Evolutionary conservation across 2,329 filamentous ascomycete species (phyloP), one percentile per base, ranked within the genome.

Genomic region (Dryadomyces quercus-mongolicae): DNA sequence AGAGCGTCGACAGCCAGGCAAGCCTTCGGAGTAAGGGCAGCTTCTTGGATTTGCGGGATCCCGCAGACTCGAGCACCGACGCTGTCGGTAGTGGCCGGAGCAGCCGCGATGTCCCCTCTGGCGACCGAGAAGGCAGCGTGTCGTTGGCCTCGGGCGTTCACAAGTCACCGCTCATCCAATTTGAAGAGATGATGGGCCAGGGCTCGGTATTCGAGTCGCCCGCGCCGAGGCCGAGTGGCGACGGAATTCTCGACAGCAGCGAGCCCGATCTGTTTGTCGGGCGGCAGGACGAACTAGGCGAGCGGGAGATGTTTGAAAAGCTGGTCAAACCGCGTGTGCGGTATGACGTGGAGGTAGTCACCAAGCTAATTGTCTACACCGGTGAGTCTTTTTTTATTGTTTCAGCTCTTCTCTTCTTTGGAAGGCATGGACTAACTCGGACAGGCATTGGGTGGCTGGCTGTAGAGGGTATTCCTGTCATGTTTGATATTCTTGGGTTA

Each of bases 291-390:
- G 76, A 79, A 61, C 62, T 79, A 25, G 82, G 82, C 49, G 85
- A 90, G 66, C 78, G 76, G 61, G 86, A 94, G 65, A 84, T 97
- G 67, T 96, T 97, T 68, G 85, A 84, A 47, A 82, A 78, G 65
- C 75, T 97, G 54, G 84, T 90, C 59, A 88, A 86, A 70, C 90
- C 93, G 50, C 82, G 93, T 60, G 91, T 96, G 56, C 78, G 91
- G 62, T 98, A 97, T 65, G 93, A 98, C 69, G 92, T 97, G n/a
- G 93, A 98, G 69, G 92, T 98, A 43, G 86, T 98, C 42, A 97
- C 93, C 5, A 97, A 96, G 71, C 70, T 98, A 57, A 86, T 98
- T 62, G 89, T 98, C 22, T 98, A 98, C 71, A 80, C 86, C 56
- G 93, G 92, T 89, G 71, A 68, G 82, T 71, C 16, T 46, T 36